Base-by-base conservation (phyloP, 352 stramenopile species). In the Globisporangium rhizosaccharum region DNA sequence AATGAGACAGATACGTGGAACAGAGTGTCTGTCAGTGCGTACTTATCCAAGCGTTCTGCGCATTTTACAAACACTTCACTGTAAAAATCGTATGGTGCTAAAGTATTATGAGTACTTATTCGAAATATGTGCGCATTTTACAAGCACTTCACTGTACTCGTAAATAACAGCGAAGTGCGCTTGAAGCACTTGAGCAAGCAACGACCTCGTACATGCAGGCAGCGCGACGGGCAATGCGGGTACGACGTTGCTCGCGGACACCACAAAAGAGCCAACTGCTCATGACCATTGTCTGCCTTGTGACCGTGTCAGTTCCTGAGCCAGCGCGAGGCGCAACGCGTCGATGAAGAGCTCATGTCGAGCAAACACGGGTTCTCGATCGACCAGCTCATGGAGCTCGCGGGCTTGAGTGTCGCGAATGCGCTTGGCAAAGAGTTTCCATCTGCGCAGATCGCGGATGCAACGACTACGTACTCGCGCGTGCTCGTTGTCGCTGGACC, bases 381-480 rank as follows among this genome's bases (percentile, higher is more conserved):
- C 54, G 90, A 98, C 59, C 97, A 99, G 76, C 79, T 99, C 20
- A 99, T 99, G 97, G 97, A 99, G 74, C 79, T 99, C 20, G 97
- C 97, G 10, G 97, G 97, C 4, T 72, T 99, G 11, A 92, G 88
- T 66, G 96, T 99, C 18, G 94, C 96, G 7, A 88, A 86, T 45
- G 94, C 95, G 2, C 76, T 99, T 50, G 66, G 71, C 30, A 86
- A 97, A 59, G 72, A 87, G 36, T 93, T 75, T 53, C 74, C 73
- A 5, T 64, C 33, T 25, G 18, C 52, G 18, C 37, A 42, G 9
- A 11, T 58, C 0, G 49, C 46, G 3, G 7, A 17, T 6, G 39
- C 17, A 30, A n/a, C 30, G 9, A 41, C 3, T 26, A n/a, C 62
- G 0, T 70, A 71, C 30, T 71, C 70, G 15, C 66, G 69, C 14